Evolutionary conservation across 352 stramenopile genomes (phyloP).

Genomic region (Hyaloperonospora arabidopsidis): DNA sequence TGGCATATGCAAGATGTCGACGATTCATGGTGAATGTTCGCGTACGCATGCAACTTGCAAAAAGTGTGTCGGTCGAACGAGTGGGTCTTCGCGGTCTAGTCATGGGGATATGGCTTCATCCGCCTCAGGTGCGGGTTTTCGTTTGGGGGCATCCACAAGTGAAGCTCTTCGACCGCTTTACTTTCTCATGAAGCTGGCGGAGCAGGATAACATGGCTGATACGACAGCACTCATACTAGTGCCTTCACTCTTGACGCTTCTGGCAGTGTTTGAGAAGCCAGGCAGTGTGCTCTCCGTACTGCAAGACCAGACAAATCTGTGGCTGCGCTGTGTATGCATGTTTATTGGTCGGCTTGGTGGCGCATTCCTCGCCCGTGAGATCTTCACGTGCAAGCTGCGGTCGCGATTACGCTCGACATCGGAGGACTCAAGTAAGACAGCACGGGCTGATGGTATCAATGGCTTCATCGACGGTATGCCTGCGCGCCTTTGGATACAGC

Average conservation of each 20-base stretch:
- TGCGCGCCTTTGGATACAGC: slow-evolving; percentile 70
- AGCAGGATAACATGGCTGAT: slow-evolving; percentile 86
- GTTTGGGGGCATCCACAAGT: slow-evolving; percentile 17
- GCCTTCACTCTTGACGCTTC: slow-evolving; percentile 64
- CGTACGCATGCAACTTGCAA: slow-evolving; percentile 23
- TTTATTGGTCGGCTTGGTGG: slow-evolving; percentile 67
- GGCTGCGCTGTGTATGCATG: slow-evolving; percentile 82
- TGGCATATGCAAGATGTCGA: slow-evolving; percentile 8
- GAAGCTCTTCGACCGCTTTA: slow-evolving; percentile 60
- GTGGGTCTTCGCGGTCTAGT: slow-evolving; percentile 6
- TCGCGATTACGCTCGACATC: slow-evolving; percentile 36
- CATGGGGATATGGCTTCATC: slow-evolving; percentile 6
- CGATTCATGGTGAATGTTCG: slow-evolving; percentile 25
- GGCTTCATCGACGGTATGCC: slow-evolving; percentile 57
- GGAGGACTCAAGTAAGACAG: slow-evolving; percentile 15
- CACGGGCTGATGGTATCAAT: slow-evolving; percentile 19
- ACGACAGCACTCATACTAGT: slow-evolving; percentile 81
- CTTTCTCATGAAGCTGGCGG: slow-evolving; percentile 83
- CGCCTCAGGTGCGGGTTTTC: not conserved
- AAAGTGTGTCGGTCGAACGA: slow-evolving; percentile 17
- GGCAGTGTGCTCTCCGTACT: slow-evolving; percentile 51
- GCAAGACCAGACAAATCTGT: slow-evolving; percentile 67
- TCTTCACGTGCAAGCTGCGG: slow-evolving; percentile 79
- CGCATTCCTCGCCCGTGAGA: slow-evolving; percentile 70
- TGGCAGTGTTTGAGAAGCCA: slow-evolving; percentile 71